Evolutionary conservation across 2,329 filamentous ascomycete genomes (phyloP).

Genomic region (Ophiostoma triangulosporum): DNA sequence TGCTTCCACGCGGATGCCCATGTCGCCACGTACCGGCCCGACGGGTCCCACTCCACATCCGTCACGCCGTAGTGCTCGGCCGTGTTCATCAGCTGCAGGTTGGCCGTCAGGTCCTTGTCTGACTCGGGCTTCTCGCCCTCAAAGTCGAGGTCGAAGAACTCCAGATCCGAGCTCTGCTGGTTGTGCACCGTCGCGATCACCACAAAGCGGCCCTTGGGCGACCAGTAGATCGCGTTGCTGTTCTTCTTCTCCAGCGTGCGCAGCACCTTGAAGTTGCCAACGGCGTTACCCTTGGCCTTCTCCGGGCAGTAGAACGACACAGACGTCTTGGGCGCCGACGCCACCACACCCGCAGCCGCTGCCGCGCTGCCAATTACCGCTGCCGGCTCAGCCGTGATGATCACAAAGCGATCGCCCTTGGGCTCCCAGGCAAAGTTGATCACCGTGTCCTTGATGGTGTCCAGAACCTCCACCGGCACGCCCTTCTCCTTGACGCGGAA

Average conservation of each 20-base stretch:
- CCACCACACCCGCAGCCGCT: constrained; percentile 66
- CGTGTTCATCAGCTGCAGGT: constrained; percentile 87
- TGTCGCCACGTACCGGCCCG: constrained; percentile 83
- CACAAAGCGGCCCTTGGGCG: constrained; percentile 86
- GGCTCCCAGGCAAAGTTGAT: constrained; percentile 99
- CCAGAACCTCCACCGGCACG: constrained; percentile 93
- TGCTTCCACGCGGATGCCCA: constrained; percentile 96
- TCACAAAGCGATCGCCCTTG: constrained; percentile 91
- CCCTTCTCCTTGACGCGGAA: constrained; percentile 97
- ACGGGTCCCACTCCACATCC: constrained; percentile 96
- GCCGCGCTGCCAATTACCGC: constrained; percentile 54
- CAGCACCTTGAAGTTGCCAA: constrained; percentile 93
- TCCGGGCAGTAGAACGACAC: constrained; percentile 96
- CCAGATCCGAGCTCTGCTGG: constrained; percentile 84
- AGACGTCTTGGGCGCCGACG: constrained; percentile 82
- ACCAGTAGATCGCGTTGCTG: constrained; percentile 99
- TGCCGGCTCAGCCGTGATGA: constrained; percentile 84
- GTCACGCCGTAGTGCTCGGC: constrained; percentile 96
- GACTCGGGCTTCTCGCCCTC: constrained; percentile 90
- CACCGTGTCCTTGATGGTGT: constrained; percentile 94
- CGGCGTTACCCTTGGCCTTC: constrained; percentile 66
- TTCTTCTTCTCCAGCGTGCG: constrained; percentile 97
- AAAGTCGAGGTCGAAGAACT: constrained; percentile 96
- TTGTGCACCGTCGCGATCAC: constrained; percentile 88
- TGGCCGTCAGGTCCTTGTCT: constrained; percentile 88